A percentile compares a stretch with the other conserved stretches of the same genome.
These are phyloP conservation scores for Pseudogymnoascus sp. DNA, from an alignment of 2,329 filamentous ascomycete species.

Conservation along the genomic window DNA sequence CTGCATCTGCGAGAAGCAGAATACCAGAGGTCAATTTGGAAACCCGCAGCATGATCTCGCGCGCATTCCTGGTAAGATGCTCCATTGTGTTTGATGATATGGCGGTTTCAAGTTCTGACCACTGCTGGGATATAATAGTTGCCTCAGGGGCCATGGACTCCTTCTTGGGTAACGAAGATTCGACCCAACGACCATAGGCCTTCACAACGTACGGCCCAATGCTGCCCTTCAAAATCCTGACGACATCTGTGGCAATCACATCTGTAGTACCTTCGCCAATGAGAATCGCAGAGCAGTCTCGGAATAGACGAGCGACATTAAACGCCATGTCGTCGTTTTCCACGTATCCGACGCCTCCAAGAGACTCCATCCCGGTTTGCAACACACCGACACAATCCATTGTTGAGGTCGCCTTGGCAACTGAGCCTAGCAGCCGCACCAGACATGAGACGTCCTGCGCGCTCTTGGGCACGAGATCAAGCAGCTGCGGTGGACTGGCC, in stretches of 20 bases:
- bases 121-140: not conserved
- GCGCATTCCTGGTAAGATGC: too few species aligned
- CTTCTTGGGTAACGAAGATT: too few species aligned
- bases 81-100: too few species aligned
- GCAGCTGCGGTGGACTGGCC: slow-evolving; percentile 23
- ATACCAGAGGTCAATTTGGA: too few species aligned
- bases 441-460: slow-evolving; percentile 44
- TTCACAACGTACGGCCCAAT: too few species aligned
- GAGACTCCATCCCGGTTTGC: slow-evolving; percentile 50
- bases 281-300: slow-evolving; percentile 53
- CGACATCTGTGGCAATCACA: slow-evolving; percentile 49
- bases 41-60: too few species aligned
- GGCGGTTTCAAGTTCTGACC: too few species aligned
- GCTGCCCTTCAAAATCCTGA: slow-evolving; percentile 34
- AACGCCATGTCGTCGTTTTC: slow-evolving; percentile 53
- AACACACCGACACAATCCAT: slow-evolving; percentile 36
- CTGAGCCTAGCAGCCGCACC: slow-evolving; percentile 50
- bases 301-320: slow-evolving; percentile 56
- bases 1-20: too few species aligned
- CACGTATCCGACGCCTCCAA: slow-evolving; percentile 58
- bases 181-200: too few species aligned
- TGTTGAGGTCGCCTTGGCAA: slow-evolving; percentile 31
- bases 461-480: slow-evolving; percentile 34
- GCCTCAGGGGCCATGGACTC: not conserved
- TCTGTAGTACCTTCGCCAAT: slow-evolving; percentile 69